Conservation (phyloP, 2,329 filamentous ascomycete species). For the Fusarium pseudocircinatum region DNA sequence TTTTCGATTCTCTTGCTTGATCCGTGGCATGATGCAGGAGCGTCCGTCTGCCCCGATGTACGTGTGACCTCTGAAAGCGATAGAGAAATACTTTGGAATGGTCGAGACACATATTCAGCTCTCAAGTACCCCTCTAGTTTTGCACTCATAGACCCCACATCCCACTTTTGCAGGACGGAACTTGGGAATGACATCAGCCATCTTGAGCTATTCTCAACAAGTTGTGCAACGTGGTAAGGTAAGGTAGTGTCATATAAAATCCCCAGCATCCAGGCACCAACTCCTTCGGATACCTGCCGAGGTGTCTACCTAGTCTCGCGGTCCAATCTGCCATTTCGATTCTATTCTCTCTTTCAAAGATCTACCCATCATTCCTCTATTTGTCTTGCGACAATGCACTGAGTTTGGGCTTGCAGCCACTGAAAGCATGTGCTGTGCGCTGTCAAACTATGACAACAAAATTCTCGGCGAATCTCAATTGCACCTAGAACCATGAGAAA, state of each 20-base stretch:
- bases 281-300: neutral
- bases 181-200: conserved; percentile 43
- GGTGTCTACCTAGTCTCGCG: neutral
- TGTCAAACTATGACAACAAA: conserved; percentile 17
- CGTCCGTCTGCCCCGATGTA: conserved; percentile 16
- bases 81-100: conserved; percentile 18
- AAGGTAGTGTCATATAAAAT: conserved; percentile 18
- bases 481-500: conserved; percentile 34
- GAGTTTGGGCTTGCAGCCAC: conserved; percentile 17
- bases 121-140: conserved; percentile 18
- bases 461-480: conserved; percentile 13
- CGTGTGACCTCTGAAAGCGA: neutral
- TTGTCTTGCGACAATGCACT: conserved; percentile 15
- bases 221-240: conserved; percentile 17
- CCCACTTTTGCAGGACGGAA: conserved; percentile 30
- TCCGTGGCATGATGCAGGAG: conserved; percentile 16
- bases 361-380: neutral
- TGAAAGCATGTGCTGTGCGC: conserved; percentile 33
- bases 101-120: neutral
- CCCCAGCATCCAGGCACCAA: neutral
- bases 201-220: conserved; percentile 32
- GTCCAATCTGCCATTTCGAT: neutral
- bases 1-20: conserved; percentile 1
- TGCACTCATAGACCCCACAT: conserved; percentile 4
- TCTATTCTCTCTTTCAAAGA: conserved; percentile 10